Conservation (phyloP, 192 early-diverging fungal genomes). For the Chytriomyces sp. region DNA sequence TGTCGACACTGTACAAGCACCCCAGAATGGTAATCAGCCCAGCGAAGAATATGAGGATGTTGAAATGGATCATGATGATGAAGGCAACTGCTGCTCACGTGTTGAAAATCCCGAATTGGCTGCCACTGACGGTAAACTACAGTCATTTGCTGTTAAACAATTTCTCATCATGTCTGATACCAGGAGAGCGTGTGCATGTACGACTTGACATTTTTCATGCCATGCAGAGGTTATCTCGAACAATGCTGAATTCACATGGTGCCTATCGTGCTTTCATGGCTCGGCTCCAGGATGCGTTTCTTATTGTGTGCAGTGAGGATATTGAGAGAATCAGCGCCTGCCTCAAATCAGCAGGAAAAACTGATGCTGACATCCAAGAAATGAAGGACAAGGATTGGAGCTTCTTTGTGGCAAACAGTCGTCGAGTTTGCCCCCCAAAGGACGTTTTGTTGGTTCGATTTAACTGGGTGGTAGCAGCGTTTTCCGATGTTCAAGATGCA, state of each 20-base stretch:
- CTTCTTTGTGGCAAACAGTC: neutral
- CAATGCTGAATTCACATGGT: neutral
- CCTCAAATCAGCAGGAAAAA: neutral
- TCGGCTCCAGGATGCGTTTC: neutral
- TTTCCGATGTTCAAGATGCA: neutral
- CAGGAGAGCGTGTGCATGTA: no score
- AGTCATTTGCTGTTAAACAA: no score
- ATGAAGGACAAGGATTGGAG: neutral
- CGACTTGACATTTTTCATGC: neutral
- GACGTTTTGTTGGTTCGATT: neutral
- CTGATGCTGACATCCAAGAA: neutral
- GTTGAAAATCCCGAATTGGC: no score
- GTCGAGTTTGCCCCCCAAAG: neutral
- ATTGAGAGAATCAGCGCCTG: neutral
- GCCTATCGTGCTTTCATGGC: neutral
- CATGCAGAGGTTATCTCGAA: neutral
- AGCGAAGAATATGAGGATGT: no score
- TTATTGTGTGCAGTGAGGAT: neutral
- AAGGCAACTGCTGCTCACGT: no score
- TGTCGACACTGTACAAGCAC: no score
- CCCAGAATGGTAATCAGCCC: no score
- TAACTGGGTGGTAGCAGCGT: neutral
- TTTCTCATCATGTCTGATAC: no score
- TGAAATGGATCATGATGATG: no score
- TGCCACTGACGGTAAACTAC: no score